Evolutionary conservation across 768 basidiomycete species (phyloP), one percentile per base, ranked within the genome.

Genomic region (Podaxis rugospora): DNA sequence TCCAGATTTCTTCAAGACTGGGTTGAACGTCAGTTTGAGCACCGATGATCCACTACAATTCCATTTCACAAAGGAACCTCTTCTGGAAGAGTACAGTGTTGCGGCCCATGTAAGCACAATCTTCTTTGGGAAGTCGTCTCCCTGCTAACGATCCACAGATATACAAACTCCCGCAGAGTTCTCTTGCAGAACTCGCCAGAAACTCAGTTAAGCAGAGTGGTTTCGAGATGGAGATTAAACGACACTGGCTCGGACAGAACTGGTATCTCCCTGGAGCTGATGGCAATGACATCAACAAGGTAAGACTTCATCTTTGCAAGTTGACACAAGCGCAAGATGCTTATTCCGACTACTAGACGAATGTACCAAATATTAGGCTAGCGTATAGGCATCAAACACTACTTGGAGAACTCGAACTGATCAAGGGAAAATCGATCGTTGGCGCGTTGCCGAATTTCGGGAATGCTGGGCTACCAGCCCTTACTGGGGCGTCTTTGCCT

Each of bases 201-300:
- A 99, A 99, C 76, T 96, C 94, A 0, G 97, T 98, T 35, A 80
- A 90, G 50, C 97, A 98, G 71, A 94, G 92, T 67, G 97, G 97
- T 1, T 98, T 98, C 71, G 97, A 99, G 75, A 98, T 98, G 95
- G 90, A 96, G 71, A 72, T 98, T 68, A 98, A 98, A 76, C 88
- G 92, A 9, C 94, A 92, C 71, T 95, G 94, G 94, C 79, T 99
- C 2, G 97, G 97, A 0, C 84, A 90, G 65, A 77, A 89, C 58
- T 99, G 94, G 93, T 98, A 94, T 73, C 80, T 95, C 6, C 90
- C 93, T 2, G 97, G 97, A 18, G 88, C 92, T 0, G 86, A 87
- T 5, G 97, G 97, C 2, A 99, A 99, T 71, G 93, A 96, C 67
- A 98, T 98, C 61, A 80, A 97, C 72, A 98, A 97, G 85, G 94